Conservation (phyloP, 805 yeast species). For the Lipomyces japonicus region DNA sequence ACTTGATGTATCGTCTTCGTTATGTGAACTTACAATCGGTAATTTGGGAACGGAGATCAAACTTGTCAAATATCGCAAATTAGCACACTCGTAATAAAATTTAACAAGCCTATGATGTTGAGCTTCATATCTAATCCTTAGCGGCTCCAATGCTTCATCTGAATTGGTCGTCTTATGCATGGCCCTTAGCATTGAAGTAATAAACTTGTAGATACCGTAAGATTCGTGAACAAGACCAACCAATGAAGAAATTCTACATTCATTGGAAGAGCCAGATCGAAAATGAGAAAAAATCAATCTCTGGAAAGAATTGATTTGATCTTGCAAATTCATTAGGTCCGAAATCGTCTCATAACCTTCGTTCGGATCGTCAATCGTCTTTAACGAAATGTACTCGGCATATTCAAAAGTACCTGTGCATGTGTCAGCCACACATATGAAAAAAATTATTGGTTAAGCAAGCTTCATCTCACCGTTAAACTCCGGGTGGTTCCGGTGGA, state of each 20-base stretch:
- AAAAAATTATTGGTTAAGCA: too few species aligned
- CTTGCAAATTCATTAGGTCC: constrained; percentile 83
- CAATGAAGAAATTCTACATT: constrained; percentile 79
- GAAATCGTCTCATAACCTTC: constrained; percentile 82
- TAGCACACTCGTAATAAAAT: constrained; percentile 85
- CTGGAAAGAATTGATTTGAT: constrained; percentile 72
- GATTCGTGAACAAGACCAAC: constrained; percentile 89
- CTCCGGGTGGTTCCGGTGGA: constrained; percentile 80
- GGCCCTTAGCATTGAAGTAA: constrained; percentile 87
- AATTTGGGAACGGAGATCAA: constrained; percentile 75
- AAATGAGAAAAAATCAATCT: constrained; percentile 70
- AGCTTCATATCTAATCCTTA: constrained; percentile 63
- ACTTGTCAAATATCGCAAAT: constrained; percentile 74
- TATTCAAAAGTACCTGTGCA: constrained; percentile 78
- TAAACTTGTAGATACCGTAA: constrained; percentile 86
- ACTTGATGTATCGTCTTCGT: background rate
- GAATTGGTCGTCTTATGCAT: constrained; percentile 69
- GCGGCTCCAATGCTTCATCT: constrained; percentile 71
- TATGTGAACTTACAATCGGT: constrained; percentile 34
- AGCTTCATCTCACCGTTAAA: constrained; percentile 63
- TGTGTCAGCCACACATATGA: too few species aligned
- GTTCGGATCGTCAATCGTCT: constrained; percentile 87
- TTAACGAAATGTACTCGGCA: constrained; percentile 85
- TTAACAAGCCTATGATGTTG: constrained; percentile 71
- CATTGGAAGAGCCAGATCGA: constrained; percentile 53